These are phyloP conservation scores for Hypseocharis bilobata DNA, from an alignment of 441 rosid species.

Conservation along the genomic window DNA sequence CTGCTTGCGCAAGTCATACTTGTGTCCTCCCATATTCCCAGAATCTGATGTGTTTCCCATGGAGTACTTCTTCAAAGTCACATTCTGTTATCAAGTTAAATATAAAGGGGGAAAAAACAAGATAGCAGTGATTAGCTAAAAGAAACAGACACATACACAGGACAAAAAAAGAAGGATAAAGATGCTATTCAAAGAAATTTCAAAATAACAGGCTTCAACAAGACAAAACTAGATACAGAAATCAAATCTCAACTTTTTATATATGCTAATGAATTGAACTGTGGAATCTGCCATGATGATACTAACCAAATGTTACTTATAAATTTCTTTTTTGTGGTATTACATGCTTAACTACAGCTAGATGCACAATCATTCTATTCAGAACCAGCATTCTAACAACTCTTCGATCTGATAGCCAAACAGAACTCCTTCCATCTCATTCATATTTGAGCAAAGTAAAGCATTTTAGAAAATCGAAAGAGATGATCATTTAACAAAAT, in stretches of 20 bases:
- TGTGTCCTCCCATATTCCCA: slow-evolving; percentile 29
- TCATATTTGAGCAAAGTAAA: background rate
- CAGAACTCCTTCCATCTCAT: background rate
- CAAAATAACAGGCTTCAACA: background rate
- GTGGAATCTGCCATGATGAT: too few relatives aligned
- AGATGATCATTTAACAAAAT: background rate
- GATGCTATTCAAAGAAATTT: background rate
- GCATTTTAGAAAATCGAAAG: background rate
- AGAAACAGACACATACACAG: background rate
- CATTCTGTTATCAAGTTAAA: slow-evolving; percentile 33
- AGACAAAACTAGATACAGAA: background rate
- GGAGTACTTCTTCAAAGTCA: slow-evolving; percentile 35
- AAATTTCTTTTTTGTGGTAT: too few relatives aligned
- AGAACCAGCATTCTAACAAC: background rate
- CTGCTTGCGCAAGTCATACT: slow-evolving; percentile 51
- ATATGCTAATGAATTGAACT: too few relatives aligned
- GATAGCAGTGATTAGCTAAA: background rate
- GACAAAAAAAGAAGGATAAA: background rate
- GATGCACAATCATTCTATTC: background rate
- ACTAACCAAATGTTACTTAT: too few relatives aligned
- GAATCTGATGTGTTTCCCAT: slow-evolving; percentile 19
- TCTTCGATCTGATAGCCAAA: background rate
- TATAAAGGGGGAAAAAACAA: background rate
- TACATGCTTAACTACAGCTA: too few relatives aligned
- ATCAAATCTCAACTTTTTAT: background rate